Evolutionary conservation across 345 rosid species (phyloP), one percentile per base, ranked within the genome.

Genomic region (Diplotaxis tenuifolia): DNA sequence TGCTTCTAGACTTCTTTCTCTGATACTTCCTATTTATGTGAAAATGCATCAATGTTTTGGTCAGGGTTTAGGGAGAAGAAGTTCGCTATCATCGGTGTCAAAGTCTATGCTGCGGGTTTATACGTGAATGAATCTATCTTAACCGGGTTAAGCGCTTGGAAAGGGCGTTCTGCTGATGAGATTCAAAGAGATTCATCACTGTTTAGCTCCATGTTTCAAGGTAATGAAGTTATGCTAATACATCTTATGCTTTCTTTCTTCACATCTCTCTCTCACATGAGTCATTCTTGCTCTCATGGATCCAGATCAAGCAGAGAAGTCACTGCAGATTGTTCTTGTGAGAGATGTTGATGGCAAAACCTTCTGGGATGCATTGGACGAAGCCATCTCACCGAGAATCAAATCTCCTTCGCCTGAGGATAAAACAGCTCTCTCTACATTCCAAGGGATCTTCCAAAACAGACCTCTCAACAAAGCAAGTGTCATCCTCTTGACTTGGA

Each of bases 271-370:
- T 57, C 21, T 40, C 38, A 3, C n/a, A 10, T 20, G 19, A 47
- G 19, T 57, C 36, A n/a, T 23, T 72, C 4, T 65, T 40, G 6
- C 49, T 19, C 18, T 9, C 11, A 18, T 15, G 0, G 7, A 16
- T 79, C 81, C 83, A 89, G 96, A 76, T 82, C 79, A 88, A 62
- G 64, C 36, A 5, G 93, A 91, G 80, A 94, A 94, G 75, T 80
- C 97, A 6, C 65, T 94, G 49, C 79, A 82, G 90, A 89, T 89
- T 76, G 88, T 88, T 68, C 93, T 94, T 50, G 96, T 94, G 56
- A 88, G 98, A 82, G 95, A 94, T 69, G 82, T 94, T 32, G 98
- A 91, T 79, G 98, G 97, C 21, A 89, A 91, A 85, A 89, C 97
- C 56, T 94, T 91, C 64, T 94, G 93, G 96, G 92, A 86, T 79